These are phyloP conservation scores for Gloeostereum incarnatum DNA, from an alignment of 768 basidiomycete species.

Conservation along the genomic window DNA sequence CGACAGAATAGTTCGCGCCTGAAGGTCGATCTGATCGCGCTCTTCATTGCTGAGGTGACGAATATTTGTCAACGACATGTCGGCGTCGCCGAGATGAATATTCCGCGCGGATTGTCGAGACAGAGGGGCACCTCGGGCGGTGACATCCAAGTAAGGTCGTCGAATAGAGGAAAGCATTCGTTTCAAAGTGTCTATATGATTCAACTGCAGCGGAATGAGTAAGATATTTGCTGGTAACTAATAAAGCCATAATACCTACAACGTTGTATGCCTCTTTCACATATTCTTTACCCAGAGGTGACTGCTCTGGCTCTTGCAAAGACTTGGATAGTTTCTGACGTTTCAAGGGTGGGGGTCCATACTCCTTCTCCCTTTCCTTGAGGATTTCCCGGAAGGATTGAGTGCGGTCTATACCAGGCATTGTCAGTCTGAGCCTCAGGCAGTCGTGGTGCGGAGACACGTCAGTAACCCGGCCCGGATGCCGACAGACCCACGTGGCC, in stretches of 20 bases:
- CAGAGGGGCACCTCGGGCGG: constrained; percentile 44
- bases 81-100: constrained; percentile 44
- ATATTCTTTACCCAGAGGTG: constrained; percentile 52
- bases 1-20: constrained; percentile 77
- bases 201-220: constrained; percentile 35
- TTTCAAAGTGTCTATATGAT: constrained; percentile 60
- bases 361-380: constrained; percentile 30
- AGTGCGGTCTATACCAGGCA: constrained; percentile 56
- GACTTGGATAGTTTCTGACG: constrained; percentile 35
- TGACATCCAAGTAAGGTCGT: constrained; percentile 80
- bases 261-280: constrained; percentile 69
- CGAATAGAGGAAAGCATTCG: constrained; percentile 71
- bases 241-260: constrained; percentile 26
- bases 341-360: constrained; percentile 40
- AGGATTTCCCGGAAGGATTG: constrained; percentile 48
- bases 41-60: constrained; percentile 81
- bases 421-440: constrained; percentile 18
- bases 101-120: constrained; percentile 40
- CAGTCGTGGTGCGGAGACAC: no score
- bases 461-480: no score
- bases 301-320: constrained; percentile 25
- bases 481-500: no score
- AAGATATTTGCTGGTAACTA: neutral
- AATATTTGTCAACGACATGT: constrained; percentile 52
- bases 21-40: constrained; percentile 91